phyloP scores from a whole-genome alignment of 1,139 yeast species.

The Yamadazyma triangularis region DNA sequence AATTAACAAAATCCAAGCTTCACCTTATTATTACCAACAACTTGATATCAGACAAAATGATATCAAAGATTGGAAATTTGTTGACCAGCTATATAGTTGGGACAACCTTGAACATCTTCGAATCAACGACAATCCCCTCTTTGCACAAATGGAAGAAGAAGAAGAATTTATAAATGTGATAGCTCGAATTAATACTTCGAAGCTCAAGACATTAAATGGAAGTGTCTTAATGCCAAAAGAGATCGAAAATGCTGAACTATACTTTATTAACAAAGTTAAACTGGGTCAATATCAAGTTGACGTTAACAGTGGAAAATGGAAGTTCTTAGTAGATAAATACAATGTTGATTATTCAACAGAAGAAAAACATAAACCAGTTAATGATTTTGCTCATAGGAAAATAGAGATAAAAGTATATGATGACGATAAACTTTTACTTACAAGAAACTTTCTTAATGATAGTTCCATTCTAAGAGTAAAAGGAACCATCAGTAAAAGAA shows the following conservation, averaged over 20 bases:
- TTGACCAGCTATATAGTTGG: constrained; percentile 38
- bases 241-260: constrained; percentile 62
- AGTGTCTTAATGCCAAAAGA: constrained; percentile 41
- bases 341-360: constrained; percentile 1
- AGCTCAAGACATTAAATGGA: constrained; percentile 68
- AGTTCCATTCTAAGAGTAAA: constrained; percentile 26
- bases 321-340: constrained; percentile 21
- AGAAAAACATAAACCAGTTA: not conserved
- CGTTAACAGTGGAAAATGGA: constrained; percentile 20
- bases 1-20: too few relatives aligned
- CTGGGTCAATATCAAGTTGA: constrained; percentile 21
- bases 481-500: constrained; percentile 17
- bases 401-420: constrained; percentile 10
- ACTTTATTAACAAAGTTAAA: constrained; percentile 51
- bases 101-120: constrained; percentile 41
- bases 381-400: constrained; percentile 9
- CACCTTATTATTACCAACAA: constrained; percentile 3
- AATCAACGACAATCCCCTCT: constrained; percentile 52
- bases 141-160: constrained; percentile 15
- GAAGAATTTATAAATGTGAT: constrained; percentile 35
- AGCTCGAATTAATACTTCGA: constrained; percentile 38
- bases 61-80: constrained; percentile 40
- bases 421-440: constrained; percentile 3
- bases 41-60: constrained; percentile 49
- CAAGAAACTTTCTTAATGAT: constrained; percentile 19